Percentiles rank a stretch among this genome's conserved stretches.
phyloP scores from a whole-genome alignment of 1,284 basidiomycete genomes.

The Ganoderma multipileum region DNA sequence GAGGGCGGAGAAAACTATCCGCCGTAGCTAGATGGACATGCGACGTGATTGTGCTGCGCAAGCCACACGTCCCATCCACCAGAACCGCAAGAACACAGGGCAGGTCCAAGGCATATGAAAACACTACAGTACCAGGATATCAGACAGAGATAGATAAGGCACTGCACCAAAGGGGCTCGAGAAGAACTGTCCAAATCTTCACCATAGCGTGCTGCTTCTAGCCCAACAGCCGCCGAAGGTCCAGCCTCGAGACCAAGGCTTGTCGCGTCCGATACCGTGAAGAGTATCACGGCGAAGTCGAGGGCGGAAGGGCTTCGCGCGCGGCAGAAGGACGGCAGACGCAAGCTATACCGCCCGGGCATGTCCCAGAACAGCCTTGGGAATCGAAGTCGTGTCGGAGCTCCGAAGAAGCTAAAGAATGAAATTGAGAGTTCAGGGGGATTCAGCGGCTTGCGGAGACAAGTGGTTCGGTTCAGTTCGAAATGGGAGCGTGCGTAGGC shows the following conservation, averaged over 20 bases:
- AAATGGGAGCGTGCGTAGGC: background rate
- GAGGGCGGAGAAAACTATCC: too few relatives aligned
- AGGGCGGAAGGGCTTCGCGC: background rate
- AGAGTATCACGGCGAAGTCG: background rate
- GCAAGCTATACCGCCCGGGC: background rate
- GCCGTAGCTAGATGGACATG: background rate
- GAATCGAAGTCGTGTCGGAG: background rate
- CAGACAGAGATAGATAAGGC: background rate
- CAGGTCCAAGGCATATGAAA: background rate
- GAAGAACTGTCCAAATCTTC: background rate
- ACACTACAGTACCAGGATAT: background rate
- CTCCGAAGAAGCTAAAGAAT: slow-evolving; percentile 1
- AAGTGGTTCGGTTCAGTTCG: background rate
- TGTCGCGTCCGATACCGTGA: background rate
- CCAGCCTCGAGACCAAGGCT: background rate
- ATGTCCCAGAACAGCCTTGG: background rate
- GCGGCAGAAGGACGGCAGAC: background rate
- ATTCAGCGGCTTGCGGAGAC: background rate
- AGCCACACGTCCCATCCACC: background rate
- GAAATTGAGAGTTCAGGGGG: background rate
- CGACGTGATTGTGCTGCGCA: background rate
- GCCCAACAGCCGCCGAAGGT: background rate
- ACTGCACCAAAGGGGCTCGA: background rate
- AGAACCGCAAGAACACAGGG: background rate
- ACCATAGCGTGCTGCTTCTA: too few relatives aligned